These are phyloP conservation scores for Epichloe aotearoae DNA, from an alignment of 2,329 filamentous ascomycete genomes.

Conservation along the genomic window DNA sequence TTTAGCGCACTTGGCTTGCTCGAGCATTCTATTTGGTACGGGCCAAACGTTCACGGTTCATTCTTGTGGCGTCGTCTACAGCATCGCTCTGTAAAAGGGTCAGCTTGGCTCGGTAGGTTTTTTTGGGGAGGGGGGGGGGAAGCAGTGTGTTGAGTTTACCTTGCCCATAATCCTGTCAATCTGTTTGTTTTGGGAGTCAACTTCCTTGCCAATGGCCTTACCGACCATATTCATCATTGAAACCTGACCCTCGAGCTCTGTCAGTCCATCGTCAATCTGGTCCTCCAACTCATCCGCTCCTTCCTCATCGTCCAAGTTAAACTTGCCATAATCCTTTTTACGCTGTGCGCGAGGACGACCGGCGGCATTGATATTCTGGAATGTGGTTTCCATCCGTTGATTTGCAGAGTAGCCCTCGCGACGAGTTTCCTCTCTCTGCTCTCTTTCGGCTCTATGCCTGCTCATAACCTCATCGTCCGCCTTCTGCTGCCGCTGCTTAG, in stretches of 20 bases:
- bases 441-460: constrained; percentile 52
- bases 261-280: constrained; percentile 44
- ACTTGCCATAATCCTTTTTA: constrained; percentile 44
- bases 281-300: constrained; percentile 31
- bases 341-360: constrained; percentile 17
- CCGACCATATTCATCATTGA: constrained; percentile 61
- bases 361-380: constrained; percentile 26
- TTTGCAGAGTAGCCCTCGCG: constrained; percentile 35
- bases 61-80: constrained; percentile 68
- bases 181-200: constrained; percentile 61
- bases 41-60: constrained; percentile 62
- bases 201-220: constrained; percentile 59
- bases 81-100: constrained; percentile 52
- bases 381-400: constrained; percentile 39
- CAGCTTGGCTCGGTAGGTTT: constrained; percentile 11
- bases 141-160: constrained; percentile 31
- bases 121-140: too few relatives aligned
- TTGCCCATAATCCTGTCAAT: constrained; percentile 68
- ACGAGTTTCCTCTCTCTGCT: constrained; percentile 50
- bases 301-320: constrained; percentile 58
- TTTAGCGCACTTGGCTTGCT: not conserved
- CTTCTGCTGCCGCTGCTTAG: constrained; percentile 47
- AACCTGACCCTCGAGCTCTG: constrained; percentile 58
- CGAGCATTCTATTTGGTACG: constrained; percentile 32
- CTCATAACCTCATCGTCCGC: constrained; percentile 58